Conservation (phyloP, 2,329 filamentous ascomycete genomes). For the Macrophomina tecta region DNA sequence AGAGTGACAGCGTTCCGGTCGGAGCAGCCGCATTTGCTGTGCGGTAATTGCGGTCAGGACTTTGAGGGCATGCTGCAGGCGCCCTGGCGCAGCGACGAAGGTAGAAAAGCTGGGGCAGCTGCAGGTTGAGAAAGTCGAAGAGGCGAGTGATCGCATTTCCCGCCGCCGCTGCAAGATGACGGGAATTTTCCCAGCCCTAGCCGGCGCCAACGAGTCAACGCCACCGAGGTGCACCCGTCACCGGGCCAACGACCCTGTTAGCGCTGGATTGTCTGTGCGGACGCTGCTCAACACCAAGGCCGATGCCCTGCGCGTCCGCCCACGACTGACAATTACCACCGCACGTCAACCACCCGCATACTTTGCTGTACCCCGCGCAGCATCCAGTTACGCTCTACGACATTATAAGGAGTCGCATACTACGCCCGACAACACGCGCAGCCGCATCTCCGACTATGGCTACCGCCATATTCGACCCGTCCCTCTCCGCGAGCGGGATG, state of each 20-base stretch:
- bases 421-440: background rate
- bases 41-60: constrained; percentile 2
- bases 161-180: background rate
- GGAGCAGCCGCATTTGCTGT: constrained; percentile 3
- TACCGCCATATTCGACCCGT: constrained; percentile 70
- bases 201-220: background rate
- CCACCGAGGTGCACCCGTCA: background rate
- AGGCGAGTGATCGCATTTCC: constrained; percentile 18
- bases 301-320: background rate
- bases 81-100: constrained; percentile 7
- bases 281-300: constrained; percentile 3
- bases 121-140: constrained; percentile 1
- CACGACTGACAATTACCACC: background rate
- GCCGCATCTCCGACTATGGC: constrained; percentile 31
- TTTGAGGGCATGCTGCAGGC: constrained; percentile 7
- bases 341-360: background rate
- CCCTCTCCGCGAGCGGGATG: constrained; percentile 67
- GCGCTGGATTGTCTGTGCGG: background rate
- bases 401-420: background rate
- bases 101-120: background rate
- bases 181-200: constrained; percentile 22
- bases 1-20: constrained; percentile 1
- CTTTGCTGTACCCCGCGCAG: background rate
- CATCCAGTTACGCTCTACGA: background rate
- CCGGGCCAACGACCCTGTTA: background rate